Evolutionary conservation across 2,329 filamentous ascomycete genomes (phyloP), one percentile per base, ranked within the genome.

Genomic region (Endothia cerciana): DNA sequence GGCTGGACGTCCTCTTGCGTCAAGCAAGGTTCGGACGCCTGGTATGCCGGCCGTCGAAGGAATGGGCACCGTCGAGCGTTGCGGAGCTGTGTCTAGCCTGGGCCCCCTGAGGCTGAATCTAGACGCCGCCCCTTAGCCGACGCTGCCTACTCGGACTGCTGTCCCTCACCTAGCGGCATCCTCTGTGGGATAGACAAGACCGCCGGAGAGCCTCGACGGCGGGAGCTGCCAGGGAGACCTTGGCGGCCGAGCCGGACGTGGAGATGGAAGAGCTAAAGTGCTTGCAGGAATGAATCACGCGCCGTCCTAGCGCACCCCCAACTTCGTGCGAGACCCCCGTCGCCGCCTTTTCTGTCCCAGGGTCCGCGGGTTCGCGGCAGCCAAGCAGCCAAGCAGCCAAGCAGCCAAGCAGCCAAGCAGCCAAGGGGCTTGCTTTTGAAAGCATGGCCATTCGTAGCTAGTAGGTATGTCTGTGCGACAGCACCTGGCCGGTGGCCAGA

Each of bases 281-380:
- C 57, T 59, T 59, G 57, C 47, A 51, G 25, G 47, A 51, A 19
- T 45, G 22, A 28, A 43, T 59, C 57, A 59, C 57, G 57, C 57
- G 57, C 38, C 40, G 28, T 43, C 38, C 40, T 59, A 59, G 57
- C 45, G 57, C 57, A 45, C 57, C 38, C 40, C 40, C n/a, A 58
- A 30, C 7, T 19, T 28, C 57, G 22, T 38, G 38, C 57, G 38
- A 41, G 40, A 59, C 57, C 57, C 38, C n/a, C n/a, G n/a, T n/a
- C 22, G 25, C 25, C 28, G 22, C 25, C 47, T n/a, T 17, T 28
- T 2, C 25, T 51, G 25, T 51, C 28, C 25, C 25, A 22, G 47
- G 25, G n/a, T 51, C 28, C 47, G 28, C 47, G 47, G 47, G 13
- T 51, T 15, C 47, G 47, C 25, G 47, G 47, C 47, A 30, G 47